Conservation (phyloP, 1,139 yeast genomes). For the Sugiyamaella grinbergsii region DNA sequence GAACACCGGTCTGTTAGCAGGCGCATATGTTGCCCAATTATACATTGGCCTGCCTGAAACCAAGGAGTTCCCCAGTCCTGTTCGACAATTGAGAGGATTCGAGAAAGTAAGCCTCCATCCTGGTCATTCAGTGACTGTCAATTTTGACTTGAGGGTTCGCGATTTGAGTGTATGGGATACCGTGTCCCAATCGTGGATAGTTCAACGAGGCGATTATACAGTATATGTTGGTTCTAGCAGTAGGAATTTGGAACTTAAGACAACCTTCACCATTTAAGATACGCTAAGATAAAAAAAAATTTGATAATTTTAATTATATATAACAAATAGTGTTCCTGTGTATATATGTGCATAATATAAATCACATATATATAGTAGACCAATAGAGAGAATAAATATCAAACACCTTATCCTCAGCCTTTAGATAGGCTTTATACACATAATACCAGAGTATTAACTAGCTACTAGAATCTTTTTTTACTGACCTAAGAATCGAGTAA, state of each 20-base stretch:
- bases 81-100: slow-evolving; percentile 58
- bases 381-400: too few species aligned
- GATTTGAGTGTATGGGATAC: slow-evolving; percentile 65
- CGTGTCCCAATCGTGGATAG: slow-evolving; percentile 61
- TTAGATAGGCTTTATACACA: too few species aligned
- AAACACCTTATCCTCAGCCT: too few species aligned
- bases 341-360: too few species aligned
- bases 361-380: too few species aligned
- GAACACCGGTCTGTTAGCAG: slow-evolving; percentile 55
- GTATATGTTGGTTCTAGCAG: slow-evolving; percentile 59
- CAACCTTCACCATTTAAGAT: slow-evolving; percentile 35
- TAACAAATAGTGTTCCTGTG: too few species aligned
- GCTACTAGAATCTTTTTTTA: too few species aligned
- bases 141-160: slow-evolving; percentile 54
- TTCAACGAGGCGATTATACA: slow-evolving; percentile 60
- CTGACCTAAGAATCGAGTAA: too few species aligned
- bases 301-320: too few species aligned
- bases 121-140: slow-evolving; percentile 46
- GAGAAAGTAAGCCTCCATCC: slow-evolving; percentile 55
- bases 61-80: slow-evolving; percentile 48
- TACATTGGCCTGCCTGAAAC: slow-evolving; percentile 58
- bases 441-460: too few species aligned
- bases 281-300: too few species aligned
- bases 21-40: slow-evolving; percentile 58
- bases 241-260: slow-evolving; percentile 52